phyloP scores from a whole-genome alignment of 169 alveolate species.

The Cryptosporidium sp. region DNA sequence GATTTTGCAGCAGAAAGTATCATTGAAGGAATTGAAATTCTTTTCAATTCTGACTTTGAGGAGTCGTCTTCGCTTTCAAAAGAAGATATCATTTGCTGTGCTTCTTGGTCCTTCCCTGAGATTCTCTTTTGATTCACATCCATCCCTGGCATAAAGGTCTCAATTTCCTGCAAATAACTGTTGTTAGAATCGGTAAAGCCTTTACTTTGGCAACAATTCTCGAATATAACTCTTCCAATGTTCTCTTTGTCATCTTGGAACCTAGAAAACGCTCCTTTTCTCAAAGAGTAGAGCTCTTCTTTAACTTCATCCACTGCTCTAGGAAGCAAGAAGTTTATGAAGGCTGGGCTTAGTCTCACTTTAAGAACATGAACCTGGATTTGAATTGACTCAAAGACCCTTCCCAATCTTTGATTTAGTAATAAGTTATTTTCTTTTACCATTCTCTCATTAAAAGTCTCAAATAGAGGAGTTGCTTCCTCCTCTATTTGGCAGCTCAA shows the following conservation, averaged over 20 bases:
- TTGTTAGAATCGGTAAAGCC: background rate
- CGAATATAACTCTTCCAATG: background rate
- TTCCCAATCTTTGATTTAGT: slow-evolving; percentile 23
- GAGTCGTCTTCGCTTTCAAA: background rate
- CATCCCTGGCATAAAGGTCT: background rate
- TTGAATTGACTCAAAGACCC: slow-evolving; percentile 40
- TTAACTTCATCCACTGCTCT: slow-evolving; percentile 40
- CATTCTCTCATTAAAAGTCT: background rate
- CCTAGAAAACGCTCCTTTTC: slow-evolving; percentile 5
- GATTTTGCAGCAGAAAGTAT: slow-evolving; percentile 23
- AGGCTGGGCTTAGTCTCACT: slow-evolving; percentile 35
- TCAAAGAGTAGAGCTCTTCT: slow-evolving; percentile 29
- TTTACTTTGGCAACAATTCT: slow-evolving; percentile 4
- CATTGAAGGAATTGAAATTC: background rate
- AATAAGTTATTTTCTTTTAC: background rate
- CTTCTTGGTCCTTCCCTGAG: background rate
- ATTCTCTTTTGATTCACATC: background rate
- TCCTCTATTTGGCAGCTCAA: slow-evolving; percentile 8
- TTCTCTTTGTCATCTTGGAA: background rate
- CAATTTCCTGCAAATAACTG: background rate
- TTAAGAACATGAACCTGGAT: slow-evolving; percentile 20
- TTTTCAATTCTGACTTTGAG: background rate
- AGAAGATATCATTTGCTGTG: background rate
- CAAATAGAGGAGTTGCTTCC: background rate
- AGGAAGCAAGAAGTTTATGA: slow-evolving; percentile 43